Percentiles rank a stretch among this genome's conserved stretches.
These are phyloP conservation scores for Pythium vanterpoolii DNA, from an alignment of 352 stramenopile genomes.

Conservation along the genomic window DNA sequence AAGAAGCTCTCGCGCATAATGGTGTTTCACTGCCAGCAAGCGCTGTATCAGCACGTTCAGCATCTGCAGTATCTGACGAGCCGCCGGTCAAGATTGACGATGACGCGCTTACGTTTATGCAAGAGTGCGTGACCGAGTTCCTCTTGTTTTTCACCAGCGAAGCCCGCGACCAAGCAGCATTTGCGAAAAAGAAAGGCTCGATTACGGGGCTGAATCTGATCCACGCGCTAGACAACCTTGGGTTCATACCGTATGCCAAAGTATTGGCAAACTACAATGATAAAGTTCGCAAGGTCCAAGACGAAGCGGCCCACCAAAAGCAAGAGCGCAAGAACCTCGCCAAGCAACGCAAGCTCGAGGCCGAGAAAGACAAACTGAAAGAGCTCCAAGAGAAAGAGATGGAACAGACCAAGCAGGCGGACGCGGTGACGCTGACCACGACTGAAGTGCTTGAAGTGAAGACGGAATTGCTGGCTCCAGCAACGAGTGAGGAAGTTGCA, in stretches of 20 bases:
- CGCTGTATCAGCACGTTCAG: neutral
- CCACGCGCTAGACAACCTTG: conserved; percentile 63
- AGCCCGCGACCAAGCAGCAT: conserved; percentile 53
- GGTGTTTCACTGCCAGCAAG: neutral
- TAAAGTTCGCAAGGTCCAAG: conserved; percentile 65
- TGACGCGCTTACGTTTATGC: conserved; percentile 73
- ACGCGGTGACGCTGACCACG: neutral
- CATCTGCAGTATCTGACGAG: neutral
- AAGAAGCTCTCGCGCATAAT: neutral
- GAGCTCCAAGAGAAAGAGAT: conserved; percentile 49
- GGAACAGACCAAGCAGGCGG: conserved; percentile 27
- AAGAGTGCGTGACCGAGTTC: conserved; percentile 85
- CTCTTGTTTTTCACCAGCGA: conserved; percentile 81
- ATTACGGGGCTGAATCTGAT: conserved; percentile 64
- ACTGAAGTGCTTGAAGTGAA: neutral
- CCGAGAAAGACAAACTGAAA: conserved; percentile 27
- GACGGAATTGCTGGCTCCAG: neutral
- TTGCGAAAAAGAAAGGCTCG: conserved; percentile 65
- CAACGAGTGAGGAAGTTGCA: neutral
- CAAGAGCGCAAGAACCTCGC: conserved; percentile 50
- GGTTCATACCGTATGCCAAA: conserved; percentile 61
- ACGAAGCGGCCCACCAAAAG: conserved; percentile 55
- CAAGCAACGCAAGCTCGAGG: conserved; percentile 26
- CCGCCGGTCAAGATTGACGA: conserved; percentile 68
- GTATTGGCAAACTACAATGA: conserved; percentile 62